A percentile compares a stretch with the other conserved stretches of the same genome.
Conservation (phyloP, 345 rosid species). For the Camelina sativa region DNA sequence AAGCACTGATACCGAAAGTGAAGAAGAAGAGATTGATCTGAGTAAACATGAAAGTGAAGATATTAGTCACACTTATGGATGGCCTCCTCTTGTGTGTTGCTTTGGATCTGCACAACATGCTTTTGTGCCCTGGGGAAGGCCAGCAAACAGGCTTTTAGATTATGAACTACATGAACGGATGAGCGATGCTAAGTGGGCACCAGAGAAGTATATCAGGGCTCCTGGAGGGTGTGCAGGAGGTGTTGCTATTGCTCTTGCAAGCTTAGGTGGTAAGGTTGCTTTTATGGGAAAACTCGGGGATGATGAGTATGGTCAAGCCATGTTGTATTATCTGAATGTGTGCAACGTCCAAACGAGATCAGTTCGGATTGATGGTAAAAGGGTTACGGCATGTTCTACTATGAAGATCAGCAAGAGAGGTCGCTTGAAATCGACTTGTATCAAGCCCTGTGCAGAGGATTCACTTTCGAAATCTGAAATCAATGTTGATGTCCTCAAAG, state of each 20-base stretch:
- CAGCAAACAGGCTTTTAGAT: conserved; percentile 78
- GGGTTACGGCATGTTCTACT: conserved; percentile 62
- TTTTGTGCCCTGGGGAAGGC: conserved; percentile 87
- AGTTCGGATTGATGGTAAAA: conserved; percentile 64
- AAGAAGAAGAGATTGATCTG: conserved; percentile 61
- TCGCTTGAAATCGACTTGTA: conserved; percentile 63
- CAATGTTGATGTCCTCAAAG: conserved; percentile 82
- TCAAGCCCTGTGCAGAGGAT: conserved; percentile 86
- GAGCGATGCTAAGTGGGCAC: conserved; percentile 71
- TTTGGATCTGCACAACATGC: conserved; percentile 91
- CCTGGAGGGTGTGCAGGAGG: conserved; percentile 89
- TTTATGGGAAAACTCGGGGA: conserved; percentile 93
- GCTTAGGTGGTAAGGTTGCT: conserved; percentile 85
- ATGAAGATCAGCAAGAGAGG: conserved; percentile 88
- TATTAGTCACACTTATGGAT: conserved; percentile 72
- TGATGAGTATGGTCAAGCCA: conserved; percentile 78
- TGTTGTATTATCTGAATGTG: conserved; percentile 73
- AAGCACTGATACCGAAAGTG: conserved; percentile 57
- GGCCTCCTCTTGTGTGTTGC: conserved; percentile 98
- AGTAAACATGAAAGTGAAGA: conserved; percentile 65
- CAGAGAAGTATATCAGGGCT: conserved; percentile 72
- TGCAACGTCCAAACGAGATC: conserved; percentile 81
- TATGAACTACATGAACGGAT: conserved; percentile 69
- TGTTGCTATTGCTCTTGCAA: conserved; percentile 85
- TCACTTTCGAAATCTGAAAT: conserved; percentile 77